phyloP scores from a whole-genome alignment of 2,329 filamentous ascomycete genomes.

The Huntiella abstrusa region DNA sequence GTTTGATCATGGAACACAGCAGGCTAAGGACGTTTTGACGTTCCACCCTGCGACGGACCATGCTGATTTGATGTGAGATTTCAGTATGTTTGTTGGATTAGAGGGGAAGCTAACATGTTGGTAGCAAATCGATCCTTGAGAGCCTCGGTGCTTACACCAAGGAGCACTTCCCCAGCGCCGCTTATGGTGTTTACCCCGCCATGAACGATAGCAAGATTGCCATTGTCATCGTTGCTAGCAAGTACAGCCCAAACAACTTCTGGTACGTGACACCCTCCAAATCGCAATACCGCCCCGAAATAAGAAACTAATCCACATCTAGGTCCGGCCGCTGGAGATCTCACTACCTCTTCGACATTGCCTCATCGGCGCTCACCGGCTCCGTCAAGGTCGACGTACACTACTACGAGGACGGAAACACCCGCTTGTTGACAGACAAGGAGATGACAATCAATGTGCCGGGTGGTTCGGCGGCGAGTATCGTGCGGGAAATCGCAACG shows the following conservation, averaged over 20 bases:
- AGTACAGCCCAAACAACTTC: conserved; percentile 96
- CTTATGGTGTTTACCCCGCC: conserved; percentile 66
- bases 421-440: conserved; percentile 81
- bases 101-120: neutral
- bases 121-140: conserved; percentile 62
- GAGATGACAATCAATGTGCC: conserved; percentile 42
- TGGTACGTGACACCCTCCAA: conserved; percentile 36
- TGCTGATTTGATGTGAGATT: conserved; percentile 56
- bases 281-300: neutral
- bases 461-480: conserved; percentile 43
- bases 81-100: conserved; percentile 4
- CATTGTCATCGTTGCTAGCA: conserved; percentile 76
- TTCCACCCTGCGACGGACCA: conserved; percentile 60
- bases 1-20: conserved; percentile 70
- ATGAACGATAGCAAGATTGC: conserved; percentile 59
- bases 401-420: conserved; percentile 99
- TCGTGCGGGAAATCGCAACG: conserved; percentile 59
- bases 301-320: neutral
- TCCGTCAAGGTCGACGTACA: conserved; percentile 87
- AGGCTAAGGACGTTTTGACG: conserved; percentile 66
- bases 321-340: conserved; percentile 96
- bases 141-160: conserved; percentile 54
- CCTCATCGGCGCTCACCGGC: conserved; percentile 51
- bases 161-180: conserved; percentile 75
- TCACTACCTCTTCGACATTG: conserved; percentile 59